Evolutionary conservation across 441 rosid species (phyloP).

Genomic region (Aleurites moluccanus): DNA sequence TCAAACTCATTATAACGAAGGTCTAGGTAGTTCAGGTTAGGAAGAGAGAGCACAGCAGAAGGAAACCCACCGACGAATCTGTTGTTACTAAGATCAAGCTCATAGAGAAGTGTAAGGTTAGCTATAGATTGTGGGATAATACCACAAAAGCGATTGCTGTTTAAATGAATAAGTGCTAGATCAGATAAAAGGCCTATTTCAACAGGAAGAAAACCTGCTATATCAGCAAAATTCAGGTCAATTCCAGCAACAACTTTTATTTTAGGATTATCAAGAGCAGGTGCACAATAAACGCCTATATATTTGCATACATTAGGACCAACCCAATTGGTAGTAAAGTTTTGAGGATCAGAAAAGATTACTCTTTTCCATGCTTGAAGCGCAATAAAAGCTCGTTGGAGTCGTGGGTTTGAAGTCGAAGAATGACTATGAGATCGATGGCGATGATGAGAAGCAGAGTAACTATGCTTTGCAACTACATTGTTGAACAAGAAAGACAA

Average conservation of each 20-base stretch:
- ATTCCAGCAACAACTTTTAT: constrained; percentile 67
- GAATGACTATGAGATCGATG: constrained; percentile 36
- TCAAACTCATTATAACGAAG: constrained; percentile 88
- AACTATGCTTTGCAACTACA: constrained; percentile 47
- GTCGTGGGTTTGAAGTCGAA: constrained; percentile 43
- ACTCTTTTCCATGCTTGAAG: constrained; percentile 77
- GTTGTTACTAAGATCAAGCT: constrained; percentile 90
- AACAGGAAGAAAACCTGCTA: constrained; percentile 82
- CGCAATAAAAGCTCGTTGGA: constrained; percentile 64
- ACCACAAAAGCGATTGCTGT: constrained; percentile 86
- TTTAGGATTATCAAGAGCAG: constrained; percentile 40
- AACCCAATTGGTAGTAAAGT: constrained; percentile 72
- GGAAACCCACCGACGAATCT: constrained; percentile 83
- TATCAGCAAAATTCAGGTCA: constrained; percentile 68
- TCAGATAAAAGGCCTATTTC: constrained; percentile 70
- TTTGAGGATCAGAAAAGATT: constrained; percentile 81
- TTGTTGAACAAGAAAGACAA: constrained; percentile 28
- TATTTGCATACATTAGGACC: constrained; percentile 77
- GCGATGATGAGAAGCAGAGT: constrained; percentile 28
- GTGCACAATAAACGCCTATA: constrained; percentile 61
- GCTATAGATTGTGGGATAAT: constrained; percentile 54
- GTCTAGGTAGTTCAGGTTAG: constrained; percentile 60
- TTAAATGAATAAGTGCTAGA: constrained; percentile 73
- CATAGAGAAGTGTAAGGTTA: constrained; percentile 61
- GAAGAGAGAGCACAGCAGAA: constrained; percentile 59